Evolutionary conservation across 1,139 yeast genomes (phyloP), one percentile per base, ranked within the genome.

Genomic region (Scheffersomyces illinoinensis): DNA sequence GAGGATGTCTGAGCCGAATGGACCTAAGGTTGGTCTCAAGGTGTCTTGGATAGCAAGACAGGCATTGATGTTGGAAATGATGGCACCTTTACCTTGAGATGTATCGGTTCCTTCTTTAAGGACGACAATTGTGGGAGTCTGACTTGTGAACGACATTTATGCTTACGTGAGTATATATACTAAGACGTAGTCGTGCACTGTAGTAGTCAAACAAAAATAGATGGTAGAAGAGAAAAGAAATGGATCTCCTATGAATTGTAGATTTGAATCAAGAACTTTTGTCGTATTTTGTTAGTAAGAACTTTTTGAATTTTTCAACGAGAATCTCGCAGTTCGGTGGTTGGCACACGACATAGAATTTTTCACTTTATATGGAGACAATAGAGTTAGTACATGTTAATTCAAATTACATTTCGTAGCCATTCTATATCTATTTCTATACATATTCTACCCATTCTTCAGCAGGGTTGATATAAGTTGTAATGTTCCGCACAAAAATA

Each of bases 41-140:
- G 98, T 92, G 68, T 95, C 99, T 78, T 95, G 98, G 66, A 95
- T 92, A 47, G 99, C 98, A 64, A 93, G 76, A 78, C 99, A 95
- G 7, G 99, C 98, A 80, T 93, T 93, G 73, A 95, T 95, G 71
- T 95, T 95, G 66, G 95, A 90, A 68, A 95, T 88, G 65, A 92
- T 90, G 79, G 96, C 99, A 43, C 98, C 98, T 66, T 87, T 87
- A 50, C 99, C 99, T 75, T 95, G 99, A 17, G 97, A 91, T 47
- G 97, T 81, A 72, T 95, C 99, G 6, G 99, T 95, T 56, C 99
- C 99, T 76, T 95, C 99, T 72, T 93, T 93, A 63, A 95, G 86
- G 58, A 95, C 99, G 67, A 95, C 98, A 70, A 95, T 91, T 47
- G 99, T 95, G 57, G 99, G 99, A 51, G 98, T 90, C 74, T 92